A percentile compares a stretch with the other conserved stretches of the same genome.
Evolutionary conservation across 768 basidiomycete genomes (phyloP).

Genomic region (Lepiota venenata): DNA sequence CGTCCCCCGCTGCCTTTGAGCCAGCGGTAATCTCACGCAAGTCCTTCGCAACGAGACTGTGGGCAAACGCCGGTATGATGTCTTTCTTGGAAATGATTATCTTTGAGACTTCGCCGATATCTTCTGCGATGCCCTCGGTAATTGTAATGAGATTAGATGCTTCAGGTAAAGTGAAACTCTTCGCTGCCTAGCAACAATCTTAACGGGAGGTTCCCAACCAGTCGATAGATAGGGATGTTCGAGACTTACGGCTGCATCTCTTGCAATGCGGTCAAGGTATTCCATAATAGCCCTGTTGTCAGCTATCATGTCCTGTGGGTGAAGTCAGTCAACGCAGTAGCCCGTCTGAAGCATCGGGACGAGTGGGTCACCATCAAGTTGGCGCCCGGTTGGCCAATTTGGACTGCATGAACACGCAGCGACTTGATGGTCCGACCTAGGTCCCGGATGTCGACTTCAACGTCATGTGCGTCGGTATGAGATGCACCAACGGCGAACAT

Average conservation of each 20-base stretch:
- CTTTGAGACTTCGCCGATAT: not conserved
- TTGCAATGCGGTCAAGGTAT: not conserved
- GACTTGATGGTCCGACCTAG: not conserved
- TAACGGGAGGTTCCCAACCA: too few species aligned
- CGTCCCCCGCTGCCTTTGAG: not conserved
- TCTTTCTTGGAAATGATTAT: not conserved
- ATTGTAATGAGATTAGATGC: not conserved
- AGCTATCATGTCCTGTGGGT: not conserved
- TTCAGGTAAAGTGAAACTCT: not conserved
- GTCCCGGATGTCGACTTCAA: not conserved
- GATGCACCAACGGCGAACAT: not conserved
- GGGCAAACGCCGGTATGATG: not conserved
- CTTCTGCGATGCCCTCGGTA: not conserved
- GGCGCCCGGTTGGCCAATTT: not conserved
- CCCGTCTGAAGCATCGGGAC: too few species aligned
- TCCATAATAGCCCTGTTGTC: not conserved
- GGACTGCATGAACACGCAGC: not conserved
- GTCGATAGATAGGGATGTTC: too few species aligned
- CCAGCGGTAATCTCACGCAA: not conserved
- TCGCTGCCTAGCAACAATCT: not conserved
- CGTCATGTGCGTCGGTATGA: not conserved
- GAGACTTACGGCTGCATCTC: not conserved
- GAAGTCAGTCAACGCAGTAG: too few species aligned
- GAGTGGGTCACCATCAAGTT: not conserved
- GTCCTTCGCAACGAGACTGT: not conserved